phyloP scores from a whole-genome alignment of 495 filamentous ascomycete species.

The Penicillium longicatenatum region DNA sequence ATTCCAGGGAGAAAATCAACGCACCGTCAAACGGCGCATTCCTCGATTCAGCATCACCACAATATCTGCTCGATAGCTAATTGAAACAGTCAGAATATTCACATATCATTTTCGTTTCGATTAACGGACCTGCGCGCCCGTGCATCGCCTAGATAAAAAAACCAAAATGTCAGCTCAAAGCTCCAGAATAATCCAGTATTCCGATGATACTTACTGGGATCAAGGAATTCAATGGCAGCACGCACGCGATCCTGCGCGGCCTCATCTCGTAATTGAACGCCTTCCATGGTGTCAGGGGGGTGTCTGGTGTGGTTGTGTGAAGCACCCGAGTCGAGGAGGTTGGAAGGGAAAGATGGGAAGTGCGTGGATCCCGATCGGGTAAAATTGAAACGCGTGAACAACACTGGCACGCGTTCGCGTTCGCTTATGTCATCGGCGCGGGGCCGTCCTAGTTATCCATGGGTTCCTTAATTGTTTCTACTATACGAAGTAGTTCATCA shows the following conservation, averaged over 20 bases:
- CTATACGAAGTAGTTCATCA: too few species aligned
- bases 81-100: conserved; percentile 21
- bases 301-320: conserved; percentile 14
- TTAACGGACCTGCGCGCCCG: conserved; percentile 59
- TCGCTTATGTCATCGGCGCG: conserved; percentile 6
- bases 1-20: conserved; percentile 20
- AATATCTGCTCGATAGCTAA: conserved; percentile 78
- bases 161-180: conserved; percentile 25
- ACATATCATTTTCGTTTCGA: not conserved
- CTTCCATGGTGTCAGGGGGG: conserved; percentile 61
- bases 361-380: conserved; percentile 33
- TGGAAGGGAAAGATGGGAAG: conserved; percentile 10
- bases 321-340: conserved; percentile 20
- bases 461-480: not conserved
- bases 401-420: conserved; percentile 25
- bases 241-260: conserved; percentile 78
- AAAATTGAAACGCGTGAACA: conserved; percentile 43
- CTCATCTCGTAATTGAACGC: conserved; percentile 75
- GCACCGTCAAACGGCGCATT: conserved; percentile 65
- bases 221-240: conserved; percentile 80
- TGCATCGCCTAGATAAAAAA: conserved; percentile 41
- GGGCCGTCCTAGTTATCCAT: not conserved
- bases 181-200: not conserved
- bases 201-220: conserved; percentile 64
- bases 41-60: conserved; percentile 91